Evolutionary conservation across 2,329 filamentous ascomycete species (phyloP), one percentile per base, ranked within the genome.

Genomic region (Fusarium staphyleae): DNA sequence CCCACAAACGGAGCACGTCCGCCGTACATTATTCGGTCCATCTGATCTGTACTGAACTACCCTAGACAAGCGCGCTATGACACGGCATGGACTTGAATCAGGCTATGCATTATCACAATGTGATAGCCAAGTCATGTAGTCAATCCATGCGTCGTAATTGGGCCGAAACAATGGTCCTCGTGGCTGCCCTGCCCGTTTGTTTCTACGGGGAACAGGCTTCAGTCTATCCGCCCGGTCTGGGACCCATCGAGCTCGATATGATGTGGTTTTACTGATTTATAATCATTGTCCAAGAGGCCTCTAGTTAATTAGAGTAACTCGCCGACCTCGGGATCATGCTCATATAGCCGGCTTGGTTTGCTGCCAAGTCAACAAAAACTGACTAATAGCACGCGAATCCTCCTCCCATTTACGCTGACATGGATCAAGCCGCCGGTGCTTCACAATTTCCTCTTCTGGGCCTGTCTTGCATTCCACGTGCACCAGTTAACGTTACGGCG

Each of bases 1-100:
- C 55, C 50, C 55, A 59, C 50, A 39, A 52, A 41, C 22, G 22
- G 9, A 34, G n/a, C 32, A 34, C 15, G 2, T n/a, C 32, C 32
- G 9, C 14, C 33, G 19, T 9, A 5, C 22, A 5, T 8, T 9
- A 24, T 24, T 24, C 4, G 22, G 19, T 22, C 19, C 4, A 4
- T 22, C 19, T 22, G 7, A 7, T n/a, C n/a, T n/a, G n/a, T n/a
- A n/a, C n/a, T n/a, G n/a, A n/a, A 24, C 22, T 40, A 40, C 37
- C 37, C 24, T 40, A 40, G 37, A 40, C 24, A 3, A 40, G 8
- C 36, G 15, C n/a, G 36, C 36, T n/a, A 16, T 15, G 36, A 28
- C 22, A n/a, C 9, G 4, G 18, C 37, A 16, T 26, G 28, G 22
- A 24, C 22, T 24, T 39, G 36, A 40, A 40, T 40, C 24, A 40